These are phyloP conservation scores for Lipomyces spencermartinsiae DNA, from an alignment of 805 yeast species.

Conservation along the genomic window DNA sequence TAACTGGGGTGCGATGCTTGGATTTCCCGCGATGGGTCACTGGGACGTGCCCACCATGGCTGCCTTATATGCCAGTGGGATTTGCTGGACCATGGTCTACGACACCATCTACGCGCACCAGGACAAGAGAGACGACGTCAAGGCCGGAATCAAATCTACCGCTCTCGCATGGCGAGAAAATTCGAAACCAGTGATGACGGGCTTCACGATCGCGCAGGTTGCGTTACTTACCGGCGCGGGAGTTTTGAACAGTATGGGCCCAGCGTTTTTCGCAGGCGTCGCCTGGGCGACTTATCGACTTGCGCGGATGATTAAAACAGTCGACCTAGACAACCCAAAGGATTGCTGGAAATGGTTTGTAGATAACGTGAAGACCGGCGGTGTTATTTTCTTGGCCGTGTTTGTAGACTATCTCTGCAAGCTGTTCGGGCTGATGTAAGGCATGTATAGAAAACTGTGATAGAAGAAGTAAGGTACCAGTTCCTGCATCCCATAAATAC, in stretches of 20 bases:
- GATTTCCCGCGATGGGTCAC: conserved; percentile 95
- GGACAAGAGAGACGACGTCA: conserved; percentile 84
- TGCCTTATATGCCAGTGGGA: conserved; percentile 77
- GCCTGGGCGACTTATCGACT: conserved; percentile 73
- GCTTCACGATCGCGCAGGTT: conserved; percentile 71
- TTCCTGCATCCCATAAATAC: not conserved
- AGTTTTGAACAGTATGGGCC: conserved; percentile 77
- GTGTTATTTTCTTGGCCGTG: conserved; percentile 47
- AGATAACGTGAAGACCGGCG: conserved; percentile 72
- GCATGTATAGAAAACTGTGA: not conserved
- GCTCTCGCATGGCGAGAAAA: conserved; percentile 93
- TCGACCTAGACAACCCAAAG: conserved; percentile 77
- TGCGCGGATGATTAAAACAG: conserved; percentile 69
- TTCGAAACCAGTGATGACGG: conserved; percentile 71
- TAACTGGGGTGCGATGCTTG: conserved; percentile 93
- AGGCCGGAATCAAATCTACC: conserved; percentile 92
- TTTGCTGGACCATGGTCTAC: conserved; percentile 92
- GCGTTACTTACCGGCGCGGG: conserved; percentile 72
- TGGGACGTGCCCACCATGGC: conserved; percentile 72
- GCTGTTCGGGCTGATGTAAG: not conserved
- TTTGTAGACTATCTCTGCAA: conserved; percentile 46
- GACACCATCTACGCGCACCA: conserved; percentile 98
- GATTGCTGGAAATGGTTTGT: conserved; percentile 84
- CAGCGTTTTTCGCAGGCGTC: conserved; percentile 74
- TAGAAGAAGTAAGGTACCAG: not conserved